These are phyloP conservation scores for Thalassiosira exigua DNA, from an alignment of 352 stramenopile genomes.

Conservation along the genomic window DNA sequence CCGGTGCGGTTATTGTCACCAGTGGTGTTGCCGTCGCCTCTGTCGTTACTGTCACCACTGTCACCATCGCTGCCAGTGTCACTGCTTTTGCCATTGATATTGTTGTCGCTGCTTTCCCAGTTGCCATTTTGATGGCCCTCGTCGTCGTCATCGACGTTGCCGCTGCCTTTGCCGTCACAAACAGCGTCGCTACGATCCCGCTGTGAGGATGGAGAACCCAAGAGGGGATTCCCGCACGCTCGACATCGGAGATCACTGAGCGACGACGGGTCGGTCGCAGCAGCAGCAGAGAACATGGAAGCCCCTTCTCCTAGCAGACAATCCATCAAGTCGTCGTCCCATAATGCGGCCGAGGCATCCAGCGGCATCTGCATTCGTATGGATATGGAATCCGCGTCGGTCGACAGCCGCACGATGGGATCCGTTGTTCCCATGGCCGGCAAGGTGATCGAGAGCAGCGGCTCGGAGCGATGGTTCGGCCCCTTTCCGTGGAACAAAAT, in stretches of 20 bases:
- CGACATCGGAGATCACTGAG: slow-evolving; percentile 56
- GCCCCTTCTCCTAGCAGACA: slow-evolving; percentile 28
- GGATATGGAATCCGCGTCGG: slow-evolving; percentile 35
- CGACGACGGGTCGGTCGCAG: slow-evolving; percentile 16
- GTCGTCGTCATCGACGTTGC: no score
- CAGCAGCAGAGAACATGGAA: slow-evolving; percentile 4
- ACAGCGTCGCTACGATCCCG: no score
- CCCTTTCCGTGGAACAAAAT: slow-evolving; percentile 11
- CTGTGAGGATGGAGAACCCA: no score
- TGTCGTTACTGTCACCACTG: no score
- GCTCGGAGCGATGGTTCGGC: slow-evolving; percentile 17
- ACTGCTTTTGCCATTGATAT: no score
- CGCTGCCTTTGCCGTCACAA: no score
- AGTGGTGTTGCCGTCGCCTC: no score
- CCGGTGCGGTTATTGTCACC: no score
- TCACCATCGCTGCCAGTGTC: no score
- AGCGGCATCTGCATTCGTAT: slow-evolving; percentile 37
- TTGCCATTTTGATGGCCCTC: background rate
- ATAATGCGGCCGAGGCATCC: background rate
- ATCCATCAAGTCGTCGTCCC: slow-evolving; percentile 19
- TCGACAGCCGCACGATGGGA: slow-evolving; percentile 24
- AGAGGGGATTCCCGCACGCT: slow-evolving; percentile 55
- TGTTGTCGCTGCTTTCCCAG: no score
- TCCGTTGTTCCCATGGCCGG: background rate
- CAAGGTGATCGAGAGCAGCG: slow-evolving; percentile 29